Percentiles rank a stretch among this genome's conserved stretches.
Evolutionary conservation across 768 basidiomycete genomes (phyloP).

Genomic region (Butyriboletus loyo): DNA sequence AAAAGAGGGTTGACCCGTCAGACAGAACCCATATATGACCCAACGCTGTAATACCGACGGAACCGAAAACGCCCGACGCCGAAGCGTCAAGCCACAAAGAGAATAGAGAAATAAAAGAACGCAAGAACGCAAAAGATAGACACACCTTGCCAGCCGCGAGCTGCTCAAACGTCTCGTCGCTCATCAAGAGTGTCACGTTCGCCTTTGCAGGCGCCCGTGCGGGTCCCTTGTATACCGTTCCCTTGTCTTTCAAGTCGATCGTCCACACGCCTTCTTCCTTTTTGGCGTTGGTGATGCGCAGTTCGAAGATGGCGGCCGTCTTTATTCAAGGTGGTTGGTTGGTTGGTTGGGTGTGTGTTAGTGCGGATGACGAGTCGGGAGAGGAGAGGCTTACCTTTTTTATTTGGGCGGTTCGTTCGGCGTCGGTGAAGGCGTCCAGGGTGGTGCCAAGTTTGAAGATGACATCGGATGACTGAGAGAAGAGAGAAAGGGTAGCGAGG

Average conservation of each 20-base stretch:
- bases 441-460: constrained; percentile 50
- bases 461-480: constrained; percentile 61
- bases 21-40: background rate
- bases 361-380: background rate
- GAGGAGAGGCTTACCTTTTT: constrained; percentile 54
- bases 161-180: constrained; percentile 70
- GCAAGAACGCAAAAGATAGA: background rate
- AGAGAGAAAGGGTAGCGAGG: background rate
- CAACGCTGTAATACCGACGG: background rate
- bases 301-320: constrained; percentile 88
- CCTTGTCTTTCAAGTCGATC: constrained; percentile 88
- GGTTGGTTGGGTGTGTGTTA: background rate
- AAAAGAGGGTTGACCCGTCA: background rate
- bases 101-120: background rate
- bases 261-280: constrained; percentile 81
- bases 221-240: constrained; percentile 70
- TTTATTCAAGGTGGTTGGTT: background rate
- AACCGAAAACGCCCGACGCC: background rate
- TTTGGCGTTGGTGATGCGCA: constrained; percentile 70
- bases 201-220: constrained; percentile 51
- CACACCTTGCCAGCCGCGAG: constrained; percentile 72
- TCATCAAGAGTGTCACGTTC: constrained; percentile 78
- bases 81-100: background rate
- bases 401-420: constrained; percentile 64
- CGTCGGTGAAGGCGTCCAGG: constrained; percentile 53